Conservation (phyloP, 2,329 filamentous ascomycete species). For the Fonsecaea multimorphosa region DNA sequence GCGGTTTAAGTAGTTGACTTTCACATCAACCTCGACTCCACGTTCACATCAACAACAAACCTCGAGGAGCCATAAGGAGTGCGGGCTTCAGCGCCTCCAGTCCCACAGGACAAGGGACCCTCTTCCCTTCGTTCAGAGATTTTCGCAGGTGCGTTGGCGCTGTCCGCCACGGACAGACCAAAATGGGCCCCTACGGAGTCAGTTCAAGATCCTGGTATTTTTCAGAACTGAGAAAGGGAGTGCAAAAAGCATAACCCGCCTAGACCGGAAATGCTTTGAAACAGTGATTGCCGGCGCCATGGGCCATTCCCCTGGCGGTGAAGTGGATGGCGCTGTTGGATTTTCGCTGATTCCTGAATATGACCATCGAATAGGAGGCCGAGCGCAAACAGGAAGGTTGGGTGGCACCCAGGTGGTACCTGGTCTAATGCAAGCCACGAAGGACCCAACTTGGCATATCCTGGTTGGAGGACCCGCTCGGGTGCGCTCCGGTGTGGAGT, state of each 20-base stretch:
- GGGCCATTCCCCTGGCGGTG: conserved; percentile 13
- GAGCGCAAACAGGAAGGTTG: conserved; percentile 36
- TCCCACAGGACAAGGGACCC: conserved; percentile 24
- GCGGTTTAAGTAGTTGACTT: conserved; percentile 33
- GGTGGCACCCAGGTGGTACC: conserved; percentile 17
- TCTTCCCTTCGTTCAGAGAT: conserved; percentile 34
- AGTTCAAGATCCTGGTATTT: conserved; percentile 13
- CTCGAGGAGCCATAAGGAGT: conserved; percentile 24
- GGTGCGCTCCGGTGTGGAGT: conserved; percentile 13
- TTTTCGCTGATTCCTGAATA: conserved; percentile 20
- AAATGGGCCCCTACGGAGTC: conserved; percentile 20
- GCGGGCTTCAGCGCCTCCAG: conserved; percentile 23
- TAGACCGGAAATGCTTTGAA: conserved; percentile 28
- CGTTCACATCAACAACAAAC: conserved; percentile 27
- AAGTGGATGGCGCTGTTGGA: conserved; percentile 24
- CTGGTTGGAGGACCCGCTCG: conserved; percentile 16
- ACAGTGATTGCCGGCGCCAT: conserved; percentile 27
- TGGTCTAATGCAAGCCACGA: conserved; percentile 36
- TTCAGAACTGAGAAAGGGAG: conserved; percentile 18
- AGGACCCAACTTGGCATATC: conserved; percentile 20
- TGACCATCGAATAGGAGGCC: conserved; percentile 32
- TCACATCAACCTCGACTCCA: conserved; percentile 15
- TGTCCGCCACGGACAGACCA: conserved; percentile 28
- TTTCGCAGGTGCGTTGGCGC: conserved; percentile 34
- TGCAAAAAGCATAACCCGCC: conserved; percentile 22